Percentiles rank a stretch among this genome's conserved stretches.
Conservation (phyloP, 495 filamentous ascomycete species). For the Daldinia grandis region DNA sequence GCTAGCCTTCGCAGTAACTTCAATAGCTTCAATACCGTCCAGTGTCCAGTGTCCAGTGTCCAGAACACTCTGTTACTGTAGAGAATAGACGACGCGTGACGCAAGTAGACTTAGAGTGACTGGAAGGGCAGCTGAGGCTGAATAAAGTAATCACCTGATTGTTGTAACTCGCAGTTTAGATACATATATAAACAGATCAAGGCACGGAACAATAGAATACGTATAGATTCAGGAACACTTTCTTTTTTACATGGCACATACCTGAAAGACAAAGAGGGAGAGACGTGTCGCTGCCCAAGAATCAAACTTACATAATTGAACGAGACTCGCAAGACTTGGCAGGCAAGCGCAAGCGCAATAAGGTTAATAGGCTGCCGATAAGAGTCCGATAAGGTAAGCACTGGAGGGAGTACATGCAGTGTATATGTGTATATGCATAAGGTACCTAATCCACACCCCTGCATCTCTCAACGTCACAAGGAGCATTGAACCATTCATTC, state of each 20-base stretch:
- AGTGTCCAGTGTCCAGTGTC: constrained; percentile 21
- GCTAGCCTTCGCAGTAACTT: background rate
- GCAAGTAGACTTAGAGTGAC: constrained; percentile 12
- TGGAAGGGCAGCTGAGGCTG: constrained; percentile 16
- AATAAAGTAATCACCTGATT: constrained; percentile 17
- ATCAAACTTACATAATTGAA: constrained; percentile 2
- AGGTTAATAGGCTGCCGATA: constrained; percentile 24
- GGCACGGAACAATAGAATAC: background rate
- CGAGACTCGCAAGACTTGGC: constrained; percentile 15
- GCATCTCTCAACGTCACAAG: constrained; percentile 40
- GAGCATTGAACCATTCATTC: constrained; percentile 5
- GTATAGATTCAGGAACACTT: background rate
- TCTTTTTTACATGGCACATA: constrained; percentile 2
- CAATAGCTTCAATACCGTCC: too few relatives aligned
- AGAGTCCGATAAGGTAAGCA: constrained; percentile 25
- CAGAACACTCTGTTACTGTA: constrained; percentile 31
- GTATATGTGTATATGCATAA: too few relatives aligned
- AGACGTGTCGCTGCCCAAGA: constrained; percentile 42
- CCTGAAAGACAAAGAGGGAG: constrained; percentile 11
- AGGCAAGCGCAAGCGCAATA: background rate
- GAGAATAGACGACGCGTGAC: constrained; percentile 38
- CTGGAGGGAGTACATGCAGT: too few relatives aligned
- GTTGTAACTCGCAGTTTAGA: constrained; percentile 5
- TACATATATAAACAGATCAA: constrained; percentile 6
- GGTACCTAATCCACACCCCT: constrained; percentile 17